Evolutionary conservation across 208 protist genomes (phyloP).

Genomic region (Trypanosoma rangeli): DNA sequence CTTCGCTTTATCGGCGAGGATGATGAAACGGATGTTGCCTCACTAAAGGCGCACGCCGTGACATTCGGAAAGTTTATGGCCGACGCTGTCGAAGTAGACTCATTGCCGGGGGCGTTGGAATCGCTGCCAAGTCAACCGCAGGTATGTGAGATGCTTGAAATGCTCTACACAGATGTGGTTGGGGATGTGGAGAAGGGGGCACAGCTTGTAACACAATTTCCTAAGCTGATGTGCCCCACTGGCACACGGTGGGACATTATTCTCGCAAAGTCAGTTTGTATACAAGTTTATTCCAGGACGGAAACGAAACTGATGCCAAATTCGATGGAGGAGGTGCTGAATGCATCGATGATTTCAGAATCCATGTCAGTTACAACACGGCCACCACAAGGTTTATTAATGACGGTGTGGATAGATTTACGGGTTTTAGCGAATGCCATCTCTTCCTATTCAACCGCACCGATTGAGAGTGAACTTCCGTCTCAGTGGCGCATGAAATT

Average conservation of each 20-base stretch:
- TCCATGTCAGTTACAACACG: constrained; percentile 36
- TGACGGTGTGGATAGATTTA: constrained; percentile 81
- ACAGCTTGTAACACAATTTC: constrained; percentile 65
- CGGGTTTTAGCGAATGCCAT: constrained; percentile 70
- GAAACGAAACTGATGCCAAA: constrained; percentile 22
- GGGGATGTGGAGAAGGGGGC: constrained; percentile 47
- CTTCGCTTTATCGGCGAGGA: constrained; percentile 69
- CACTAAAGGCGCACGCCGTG: constrained; percentile 38
- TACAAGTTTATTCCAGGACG: constrained; percentile 73
- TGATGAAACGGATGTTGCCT: constrained; percentile 69
- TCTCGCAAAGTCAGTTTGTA: constrained; percentile 53
- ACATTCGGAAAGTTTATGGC: constrained; percentile 63
- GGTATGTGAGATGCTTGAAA: constrained; percentile 72
- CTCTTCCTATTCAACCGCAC: constrained; percentile 47
- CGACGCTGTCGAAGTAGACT: constrained; percentile 23
- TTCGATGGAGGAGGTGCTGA: constrained; percentile 14
- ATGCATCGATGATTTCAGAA: constrained; percentile 47
- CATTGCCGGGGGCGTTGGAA: constrained; percentile 29
- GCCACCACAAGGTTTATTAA: constrained; percentile 45
- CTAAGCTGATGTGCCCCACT: constrained; percentile 62
- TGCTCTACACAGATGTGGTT: constrained; percentile 83
- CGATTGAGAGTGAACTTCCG: constrained; percentile 78
- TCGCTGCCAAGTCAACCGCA: constrained; percentile 38
- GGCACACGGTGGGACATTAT: constrained; percentile 76
- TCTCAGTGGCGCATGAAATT: constrained; percentile 79